A percentile compares a stretch with the other conserved stretches of the same genome.
Conservation (phyloP, 2,329 filamentous ascomycete genomes). For the Phialophora chinensis region DNA sequence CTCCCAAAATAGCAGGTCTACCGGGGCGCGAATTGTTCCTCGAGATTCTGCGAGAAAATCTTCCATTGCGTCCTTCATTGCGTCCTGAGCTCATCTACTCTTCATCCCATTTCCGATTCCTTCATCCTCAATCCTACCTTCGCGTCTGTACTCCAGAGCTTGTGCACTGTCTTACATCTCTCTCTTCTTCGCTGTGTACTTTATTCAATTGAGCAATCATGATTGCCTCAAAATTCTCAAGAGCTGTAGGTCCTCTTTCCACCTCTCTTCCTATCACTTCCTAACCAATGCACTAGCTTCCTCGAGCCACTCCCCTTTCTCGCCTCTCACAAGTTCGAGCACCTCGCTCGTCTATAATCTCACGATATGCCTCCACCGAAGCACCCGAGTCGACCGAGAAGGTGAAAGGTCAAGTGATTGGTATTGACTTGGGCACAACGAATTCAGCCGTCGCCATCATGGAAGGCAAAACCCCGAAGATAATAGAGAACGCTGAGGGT, state of each 20-base stretch:
- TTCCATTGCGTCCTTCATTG: constrained; percentile 20
- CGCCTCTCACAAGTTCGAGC: constrained; percentile 73
- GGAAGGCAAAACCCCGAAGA: constrained; percentile 94
- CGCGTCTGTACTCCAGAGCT: constrained; percentile 20
- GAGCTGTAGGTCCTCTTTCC: constrained; percentile 68
- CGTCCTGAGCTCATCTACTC: constrained; percentile 28
- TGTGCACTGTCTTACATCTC: constrained; percentile 30
- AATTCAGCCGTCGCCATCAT: constrained; percentile 97
- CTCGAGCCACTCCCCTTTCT: constrained; percentile 73
- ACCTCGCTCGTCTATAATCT: constrained; percentile 74
- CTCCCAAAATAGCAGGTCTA: constrained; percentile 1
- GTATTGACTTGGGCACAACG: constrained; percentile 98
- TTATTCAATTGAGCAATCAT: constrained; percentile 50
- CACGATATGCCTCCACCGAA: constrained; percentile 78
- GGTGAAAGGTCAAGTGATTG: constrained; percentile 94
- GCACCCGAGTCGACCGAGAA: constrained; percentile 68
- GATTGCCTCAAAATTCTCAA: constrained; percentile 73
- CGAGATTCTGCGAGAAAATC: constrained; percentile 17
- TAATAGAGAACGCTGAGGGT: constrained; percentile 98
- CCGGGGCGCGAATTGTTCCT: constrained; percentile 4
- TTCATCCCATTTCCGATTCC: constrained; percentile 37
- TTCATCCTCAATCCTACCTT: constrained; percentile 40
- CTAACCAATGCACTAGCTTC: constrained; percentile 63
- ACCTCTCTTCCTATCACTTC: constrained; percentile 27
- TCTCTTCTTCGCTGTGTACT: constrained; percentile 35